A percentile compares a stretch with the other conserved stretches of the same genome.
phyloP scores from a whole-genome alignment of 2,329 filamentous ascomycete species.

The Monilinia fructicola region DNA sequence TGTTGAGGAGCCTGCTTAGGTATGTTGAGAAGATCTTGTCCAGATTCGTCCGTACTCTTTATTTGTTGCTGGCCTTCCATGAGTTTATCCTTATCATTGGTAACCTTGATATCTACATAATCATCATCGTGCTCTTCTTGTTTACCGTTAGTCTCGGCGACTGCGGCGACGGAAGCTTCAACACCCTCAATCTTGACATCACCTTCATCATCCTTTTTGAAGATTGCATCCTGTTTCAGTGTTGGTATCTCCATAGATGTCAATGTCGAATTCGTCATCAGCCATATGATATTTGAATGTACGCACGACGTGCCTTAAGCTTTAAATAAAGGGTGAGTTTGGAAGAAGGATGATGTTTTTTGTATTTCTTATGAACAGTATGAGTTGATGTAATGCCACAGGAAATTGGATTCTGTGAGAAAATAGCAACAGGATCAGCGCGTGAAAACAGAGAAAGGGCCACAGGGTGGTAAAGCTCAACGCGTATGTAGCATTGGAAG shows the following conservation, averaged over 20 bases:
- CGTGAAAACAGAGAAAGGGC: conserved; percentile 34
- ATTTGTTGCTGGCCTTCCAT: conserved; percentile 45
- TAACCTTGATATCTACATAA: conserved; percentile 46
- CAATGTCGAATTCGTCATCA: conserved; percentile 71
- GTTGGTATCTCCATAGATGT: conserved; percentile 65
- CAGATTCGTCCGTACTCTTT: conserved; percentile 45
- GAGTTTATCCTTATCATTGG: conserved; percentile 39
- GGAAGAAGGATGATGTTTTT: conserved; percentile 32
- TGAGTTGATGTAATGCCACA: conserved; percentile 34
- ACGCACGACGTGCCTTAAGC: conserved; percentile 21
- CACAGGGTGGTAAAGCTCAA: conserved; percentile 23
- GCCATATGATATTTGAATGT: conserved; percentile 56
- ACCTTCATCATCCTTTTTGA: conserved; percentile 42
- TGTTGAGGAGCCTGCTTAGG: conserved; percentile 45
- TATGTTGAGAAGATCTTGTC: conserved; percentile 41
- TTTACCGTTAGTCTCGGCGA: conserved; percentile 32
- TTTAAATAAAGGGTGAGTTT: background rate
- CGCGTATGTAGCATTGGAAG: conserved; percentile 27
- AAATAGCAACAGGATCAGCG: conserved; percentile 39
- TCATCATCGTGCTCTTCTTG: conserved; percentile 44
- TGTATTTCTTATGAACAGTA: conserved; percentile 33
- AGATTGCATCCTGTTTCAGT: conserved; percentile 46
- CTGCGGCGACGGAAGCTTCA: conserved; percentile 32
- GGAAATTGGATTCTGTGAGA: conserved; percentile 37
- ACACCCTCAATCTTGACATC: conserved; percentile 43